Conservation (phyloP, 495 filamentous ascomycete species). For the Aspergillus sclerotioniger region DNA sequence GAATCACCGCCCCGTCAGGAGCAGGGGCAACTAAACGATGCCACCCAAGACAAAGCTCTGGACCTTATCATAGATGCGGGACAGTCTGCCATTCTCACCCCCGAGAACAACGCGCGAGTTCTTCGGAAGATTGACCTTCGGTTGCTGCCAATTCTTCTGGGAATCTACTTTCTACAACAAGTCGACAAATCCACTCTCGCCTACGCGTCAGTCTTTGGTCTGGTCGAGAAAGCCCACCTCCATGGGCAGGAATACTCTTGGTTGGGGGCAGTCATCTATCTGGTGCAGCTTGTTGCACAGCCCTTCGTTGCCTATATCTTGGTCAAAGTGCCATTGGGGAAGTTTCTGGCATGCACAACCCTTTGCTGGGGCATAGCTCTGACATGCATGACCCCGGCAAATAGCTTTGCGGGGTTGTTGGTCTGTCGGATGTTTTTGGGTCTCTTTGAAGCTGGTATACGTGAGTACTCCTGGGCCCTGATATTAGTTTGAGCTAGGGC, state of each 20-base stretch:
- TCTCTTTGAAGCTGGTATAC: slow-evolving; percentile 56
- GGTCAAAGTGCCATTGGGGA: slow-evolving; percentile 41
- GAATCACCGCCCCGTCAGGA: slow-evolving; percentile 14
- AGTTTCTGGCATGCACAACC: slow-evolving; percentile 57
- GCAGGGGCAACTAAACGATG: slow-evolving; percentile 1
- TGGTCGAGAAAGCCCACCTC: slow-evolving; percentile 43
- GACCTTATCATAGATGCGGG: slow-evolving; percentile 43
- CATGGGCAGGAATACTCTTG: slow-evolving; percentile 52
- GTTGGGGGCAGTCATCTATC: slow-evolving; percentile 50
- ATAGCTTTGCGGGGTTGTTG: slow-evolving; percentile 53
- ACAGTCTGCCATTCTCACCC: slow-evolving; percentile 42
- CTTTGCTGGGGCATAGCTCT: slow-evolving; percentile 58
- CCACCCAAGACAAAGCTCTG: slow-evolving; percentile 42
- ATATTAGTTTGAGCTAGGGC: background rate
- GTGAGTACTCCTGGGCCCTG: slow-evolving; percentile 19
- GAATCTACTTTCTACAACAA: slow-evolving; percentile 50
- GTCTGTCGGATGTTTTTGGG: slow-evolving; percentile 61
- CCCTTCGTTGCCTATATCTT: slow-evolving; percentile 38
- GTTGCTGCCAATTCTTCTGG: slow-evolving; percentile 48
- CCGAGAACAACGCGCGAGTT: slow-evolving; percentile 53
- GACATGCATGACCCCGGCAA: slow-evolving; percentile 55
- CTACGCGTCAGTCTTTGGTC: slow-evolving; percentile 53
- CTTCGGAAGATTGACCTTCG: slow-evolving; percentile 54
- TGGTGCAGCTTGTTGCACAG: slow-evolving; percentile 50
- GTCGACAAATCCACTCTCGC: slow-evolving; percentile 58